Conservation (phyloP, 2,329 filamentous ascomycete genomes). For the Claviceps monticola region DNA sequence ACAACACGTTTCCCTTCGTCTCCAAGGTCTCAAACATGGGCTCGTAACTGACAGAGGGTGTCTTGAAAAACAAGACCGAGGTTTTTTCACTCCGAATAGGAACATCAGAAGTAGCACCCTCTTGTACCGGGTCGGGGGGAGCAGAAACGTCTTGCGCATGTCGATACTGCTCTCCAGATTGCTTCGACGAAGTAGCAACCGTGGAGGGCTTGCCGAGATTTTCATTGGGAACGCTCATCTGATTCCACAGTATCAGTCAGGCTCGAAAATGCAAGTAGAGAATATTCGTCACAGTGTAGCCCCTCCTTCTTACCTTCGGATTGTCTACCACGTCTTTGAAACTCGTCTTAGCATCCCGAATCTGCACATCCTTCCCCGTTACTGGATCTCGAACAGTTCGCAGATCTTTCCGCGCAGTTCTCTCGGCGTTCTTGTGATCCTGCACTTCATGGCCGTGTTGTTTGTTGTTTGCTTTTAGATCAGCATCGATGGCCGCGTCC, state of each 20-base stretch:
- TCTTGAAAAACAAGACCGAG: constrained; percentile 90
- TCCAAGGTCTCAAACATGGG: constrained; percentile 73
- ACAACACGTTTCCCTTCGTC: constrained; percentile 56
- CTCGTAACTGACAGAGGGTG: constrained; percentile 77
- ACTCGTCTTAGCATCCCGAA: constrained; percentile 64
- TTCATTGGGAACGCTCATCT: constrained; percentile 79
- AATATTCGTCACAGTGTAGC: too few relatives aligned
- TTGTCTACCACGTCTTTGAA: constrained; percentile 57
- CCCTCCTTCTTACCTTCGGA: constrained; percentile 39
- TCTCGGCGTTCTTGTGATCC: constrained; percentile 27
- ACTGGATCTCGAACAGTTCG: constrained; percentile 76
- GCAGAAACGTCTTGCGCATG: constrained; percentile 78
- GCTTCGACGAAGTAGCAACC: constrained; percentile 54
- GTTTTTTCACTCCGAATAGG: constrained; percentile 95
- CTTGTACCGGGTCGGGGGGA: constrained; percentile 72
- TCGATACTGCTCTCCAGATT: constrained; percentile 69
- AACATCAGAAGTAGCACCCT: constrained; percentile 78
- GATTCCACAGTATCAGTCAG: constrained; percentile 1
- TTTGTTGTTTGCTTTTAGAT: constrained; percentile 22
- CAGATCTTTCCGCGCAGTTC: constrained; percentile 32
- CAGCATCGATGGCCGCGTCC: constrained; percentile 56
- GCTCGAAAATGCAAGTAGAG: neutral
- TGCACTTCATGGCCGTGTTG: constrained; percentile 22
- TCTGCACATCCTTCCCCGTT: constrained; percentile 73
- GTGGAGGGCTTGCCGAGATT: constrained; percentile 67